Base-by-base conservation (phyloP, 768 basidiomycete species). In the Melanogaster broomeanus region DNA sequence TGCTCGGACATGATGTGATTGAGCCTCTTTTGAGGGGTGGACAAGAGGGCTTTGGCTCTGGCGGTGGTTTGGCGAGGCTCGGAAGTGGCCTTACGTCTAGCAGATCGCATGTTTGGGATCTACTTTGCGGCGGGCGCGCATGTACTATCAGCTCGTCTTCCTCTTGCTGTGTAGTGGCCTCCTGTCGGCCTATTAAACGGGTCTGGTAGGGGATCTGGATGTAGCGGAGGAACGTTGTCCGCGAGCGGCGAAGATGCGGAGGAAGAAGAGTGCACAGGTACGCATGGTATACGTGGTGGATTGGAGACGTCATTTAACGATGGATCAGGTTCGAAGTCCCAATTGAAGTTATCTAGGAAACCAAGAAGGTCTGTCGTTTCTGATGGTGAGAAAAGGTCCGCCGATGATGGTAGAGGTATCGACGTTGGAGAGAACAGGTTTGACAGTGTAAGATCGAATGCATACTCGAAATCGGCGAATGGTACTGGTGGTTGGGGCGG, bases 1-100 rank as follows among this genome's bases (percentile, higher is more conserved):
- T 96, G 93, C 66, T 96, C 93, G 7, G 90, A 93, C 81, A 92
- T 85, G 76, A 96, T 94, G 74, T 96, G 92, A 66, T 94, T 93
- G 15, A 91, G 80, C 12, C 92, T 82, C 63, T 93, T 93, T 70
- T 95, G 90, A 0, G 90, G 90, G 4, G 83, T 85, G 6, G 90
- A 88, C 22, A 94, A 77, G 18, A 90, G 79, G 0, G 85, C 77
- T 57, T 89, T 90, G 19, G 77, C 46, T 52, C 77, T 75, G 40
- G 74, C 59, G 21, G 61, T 37, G 21, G 61, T 37, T 51, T 71
- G 67, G 31, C 51, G 61, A 6, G 62, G 42, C 3, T 61, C 50
- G 16, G 70, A 54, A 49, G 58, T 39, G 41, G 49, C 51, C 35
- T 69, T 71, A 6, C 65, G 67, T 15, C 51, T 59, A 11, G 45